phyloP scores from a whole-genome alignment of 371 early-diverging fungal genomes.

The Syncephalastrum contaminatum region DNA sequence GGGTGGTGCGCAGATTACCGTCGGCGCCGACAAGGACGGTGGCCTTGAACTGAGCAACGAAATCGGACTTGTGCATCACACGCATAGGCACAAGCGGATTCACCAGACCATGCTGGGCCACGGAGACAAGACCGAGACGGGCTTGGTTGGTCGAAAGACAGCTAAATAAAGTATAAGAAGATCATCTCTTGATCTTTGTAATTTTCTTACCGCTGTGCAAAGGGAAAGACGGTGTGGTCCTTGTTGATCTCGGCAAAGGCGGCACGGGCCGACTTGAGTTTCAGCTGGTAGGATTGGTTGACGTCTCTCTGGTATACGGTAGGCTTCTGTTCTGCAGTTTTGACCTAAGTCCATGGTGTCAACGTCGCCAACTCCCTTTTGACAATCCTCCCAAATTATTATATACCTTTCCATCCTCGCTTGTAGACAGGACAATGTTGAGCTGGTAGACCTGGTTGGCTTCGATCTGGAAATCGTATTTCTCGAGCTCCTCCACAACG shows the following conservation, averaged over 20 bases:
- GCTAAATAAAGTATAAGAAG: conserved; percentile 18
- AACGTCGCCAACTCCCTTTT: neutral
- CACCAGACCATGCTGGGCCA: conserved; percentile 71
- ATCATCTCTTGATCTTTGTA: neutral
- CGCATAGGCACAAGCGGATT: conserved; percentile 75
- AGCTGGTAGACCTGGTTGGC: conserved; percentile 84
- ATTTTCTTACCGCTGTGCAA: conserved; percentile 61
- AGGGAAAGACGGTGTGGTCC: conserved; percentile 82
- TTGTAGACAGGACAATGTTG: conserved; percentile 81
- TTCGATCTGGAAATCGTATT: conserved; percentile 66
- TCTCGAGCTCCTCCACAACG: conserved; percentile 59
- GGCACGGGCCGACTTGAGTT: conserved; percentile 81
- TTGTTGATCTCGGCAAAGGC: conserved; percentile 73
- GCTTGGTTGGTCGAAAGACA: conserved; percentile 75
- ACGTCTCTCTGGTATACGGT: conserved; percentile 83
- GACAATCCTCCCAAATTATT: neutral
- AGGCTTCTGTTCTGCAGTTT: conserved; percentile 70
- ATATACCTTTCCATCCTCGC: conserved; percentile 62
- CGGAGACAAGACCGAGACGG: conserved; percentile 86
- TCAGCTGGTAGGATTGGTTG: conserved; percentile 77
- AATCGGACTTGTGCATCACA: conserved; percentile 55
- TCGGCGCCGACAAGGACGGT: conserved; percentile 80
- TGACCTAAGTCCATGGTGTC: conserved; percentile 29
- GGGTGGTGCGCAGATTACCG: conserved; percentile 75
- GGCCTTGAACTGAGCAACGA: conserved; percentile 85